These are phyloP conservation scores for Raffaelea deltoideospora DNA, from an alignment of 2,329 filamentous ascomycete genomes.

Conservation along the genomic window DNA sequence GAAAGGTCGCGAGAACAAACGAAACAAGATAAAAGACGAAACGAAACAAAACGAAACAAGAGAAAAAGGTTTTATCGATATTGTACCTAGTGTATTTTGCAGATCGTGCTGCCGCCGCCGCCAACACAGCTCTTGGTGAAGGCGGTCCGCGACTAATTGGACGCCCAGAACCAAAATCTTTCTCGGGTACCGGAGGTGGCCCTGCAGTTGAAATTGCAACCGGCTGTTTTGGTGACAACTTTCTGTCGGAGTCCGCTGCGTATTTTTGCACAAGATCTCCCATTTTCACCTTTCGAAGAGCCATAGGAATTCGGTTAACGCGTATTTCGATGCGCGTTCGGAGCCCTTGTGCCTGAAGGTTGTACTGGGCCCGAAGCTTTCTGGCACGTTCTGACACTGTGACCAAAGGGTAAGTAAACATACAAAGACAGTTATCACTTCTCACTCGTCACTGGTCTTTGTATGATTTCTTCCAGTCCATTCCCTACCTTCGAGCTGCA, in stretches of 20 bases:
- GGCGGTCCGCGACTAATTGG: conserved; percentile 15
- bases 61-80: too few species aligned
- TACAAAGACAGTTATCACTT: too few species aligned
- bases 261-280: conserved; percentile 53
- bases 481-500: conserved; percentile 81
- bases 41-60: too few species aligned
- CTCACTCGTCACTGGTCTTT: too few species aligned
- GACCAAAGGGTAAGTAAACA: background rate
- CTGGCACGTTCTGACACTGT: conserved; percentile 76
- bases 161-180: conserved; percentile 20
- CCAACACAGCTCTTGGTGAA: conserved; percentile 22
- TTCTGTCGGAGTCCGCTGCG: conserved; percentile 25
- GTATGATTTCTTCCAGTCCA: too few species aligned
- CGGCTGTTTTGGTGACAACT: conserved; percentile 12
- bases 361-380: conserved; percentile 78
- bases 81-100: too few species aligned
- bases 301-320: conserved; percentile 76
- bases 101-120: too few species aligned
- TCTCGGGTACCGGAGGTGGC: conserved; percentile 33
- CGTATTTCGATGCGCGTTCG: conserved; percentile 80
- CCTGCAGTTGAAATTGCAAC: conserved; percentile 10
- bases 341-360: conserved; percentile 72
- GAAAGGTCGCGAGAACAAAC: too few species aligned
- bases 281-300: conserved; percentile 67
- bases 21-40: background rate